Evolutionary conservation across 225 moss, liverwort and hornwort species (phyloP), one percentile per base, ranked within the genome.

Genomic region (Polytrichum commune): DNA sequence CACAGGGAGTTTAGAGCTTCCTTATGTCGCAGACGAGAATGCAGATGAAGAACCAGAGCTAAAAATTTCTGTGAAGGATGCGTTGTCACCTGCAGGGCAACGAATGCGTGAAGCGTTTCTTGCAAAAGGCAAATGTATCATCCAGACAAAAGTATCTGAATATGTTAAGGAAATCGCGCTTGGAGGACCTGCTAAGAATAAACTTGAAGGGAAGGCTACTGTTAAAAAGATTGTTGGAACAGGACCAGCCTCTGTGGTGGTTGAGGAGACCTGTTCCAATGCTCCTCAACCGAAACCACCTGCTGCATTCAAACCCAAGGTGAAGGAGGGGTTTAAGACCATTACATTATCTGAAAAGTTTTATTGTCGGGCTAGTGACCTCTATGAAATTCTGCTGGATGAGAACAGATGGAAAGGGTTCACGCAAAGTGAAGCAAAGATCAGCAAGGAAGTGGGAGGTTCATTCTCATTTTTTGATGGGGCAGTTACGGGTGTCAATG

Each of bases 11-110:
- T 69, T 98, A 66, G 98, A 98, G 61, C 86, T 93, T 65, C 98
- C 98, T 8, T 98, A 98, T 76, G 81, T 98, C 46, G 95, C 98
- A 6, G 98, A 98, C 6, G 98, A 98, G 84, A 98, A 98, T 64
- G 95, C 95, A 6, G 93, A 85, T 27, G 98, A 98, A 9, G 93
- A 90, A 54, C 95, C 98, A 16, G 98, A 98, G 68, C 69, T 98
- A 26, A 95, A 87, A 75, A 74, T 98, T 57, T 63, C 81, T 55
- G 85, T 98, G 71, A 91, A 89, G 73, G 86, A 81, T 60, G 98
- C 90, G 8, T 88, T 84, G 8, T 46, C 46, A 46, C 58, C 95
- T 60, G 63, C 89, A 6, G 98, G 85, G 24, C 91, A 95, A 79
- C 85, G 93, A 25, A 88, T 98, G 62, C 91, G 91, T 53, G 92